Base-by-base conservation (phyloP, 1,284 basidiomycete genomes). In the Kwoniella shivajii region DNA sequence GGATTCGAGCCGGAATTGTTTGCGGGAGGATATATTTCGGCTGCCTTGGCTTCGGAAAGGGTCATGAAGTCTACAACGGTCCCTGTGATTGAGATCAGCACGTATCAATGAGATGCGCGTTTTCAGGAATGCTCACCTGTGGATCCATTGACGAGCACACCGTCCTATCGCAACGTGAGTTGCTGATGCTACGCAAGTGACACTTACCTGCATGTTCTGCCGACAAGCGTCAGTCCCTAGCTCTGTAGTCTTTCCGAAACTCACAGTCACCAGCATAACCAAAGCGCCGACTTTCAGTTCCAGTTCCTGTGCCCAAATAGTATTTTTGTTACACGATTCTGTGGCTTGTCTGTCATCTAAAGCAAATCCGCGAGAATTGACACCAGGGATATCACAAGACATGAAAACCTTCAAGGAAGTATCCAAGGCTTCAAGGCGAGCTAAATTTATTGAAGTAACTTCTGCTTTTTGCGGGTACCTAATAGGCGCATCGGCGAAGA, bases 201-300 rank as follows among this genome's bases (percentile, higher is more conserved):
- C 16, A 30, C 65, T 44, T 37, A 67, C 65, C 27, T 60, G 38
- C 57, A 68, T 58, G 47, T 69, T 68, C 67, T 67, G 34, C 22
- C 18, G 27, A 9, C 16, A 13, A 18, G 11, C 13, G 9, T 27
- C 29, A 44, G 4, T 14, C 4, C 18, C 0, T 22, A 31, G 26
- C 27, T 24, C 9, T 4, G 16, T 1, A 33, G 16, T 20, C 14
- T 18, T 24, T 6, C 13, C 14, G 14, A n/a, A 0, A 18, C 69
- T 60, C 45, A 72, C 72, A 14, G 58, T 65, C 1, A 73, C 59
- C 2, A 75, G 67, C 73, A 75, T 75, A 14, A 75, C 72, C 54
- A 70, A 54, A 1, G 73, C 71, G 0, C 72, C 72, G 22, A 69
- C 56, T 42, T 71, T 72, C 7, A 75, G 20, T 6, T 43, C 13